phyloP scores from a whole-genome alignment of 139 green algal genomes.

The Micromonas commoda region DNA sequence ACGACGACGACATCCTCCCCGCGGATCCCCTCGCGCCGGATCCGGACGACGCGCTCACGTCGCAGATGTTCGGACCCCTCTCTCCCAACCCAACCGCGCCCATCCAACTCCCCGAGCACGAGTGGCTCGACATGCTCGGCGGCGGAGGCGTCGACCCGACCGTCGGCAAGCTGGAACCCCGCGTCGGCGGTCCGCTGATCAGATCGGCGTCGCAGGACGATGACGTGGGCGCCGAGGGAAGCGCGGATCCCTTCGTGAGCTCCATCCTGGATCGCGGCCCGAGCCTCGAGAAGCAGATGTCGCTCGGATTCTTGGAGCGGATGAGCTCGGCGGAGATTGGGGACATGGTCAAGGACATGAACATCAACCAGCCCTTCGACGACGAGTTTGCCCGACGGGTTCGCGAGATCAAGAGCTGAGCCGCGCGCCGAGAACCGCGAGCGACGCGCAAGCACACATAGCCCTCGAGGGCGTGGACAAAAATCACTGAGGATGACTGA shows the following conservation, averaged over 20 bases:
- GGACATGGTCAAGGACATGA: neutral
- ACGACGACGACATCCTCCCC: too few species aligned
- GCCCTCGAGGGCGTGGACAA: too few species aligned
- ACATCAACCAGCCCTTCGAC: neutral
- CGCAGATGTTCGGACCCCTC: neutral
- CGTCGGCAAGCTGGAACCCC: too few species aligned
- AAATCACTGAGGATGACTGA: too few species aligned
- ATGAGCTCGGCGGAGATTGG: neutral
- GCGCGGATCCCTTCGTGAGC: neutral
- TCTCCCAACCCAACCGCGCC: neutral
- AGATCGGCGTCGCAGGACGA: neutral
- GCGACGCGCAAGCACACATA: too few species aligned
- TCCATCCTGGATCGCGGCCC: neutral
- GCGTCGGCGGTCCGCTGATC: neutral
- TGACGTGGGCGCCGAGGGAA: too few species aligned
- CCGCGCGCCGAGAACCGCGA: too few species aligned
- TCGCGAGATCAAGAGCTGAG: too few species aligned
- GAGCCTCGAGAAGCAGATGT: neutral
- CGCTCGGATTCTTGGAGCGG: neutral
- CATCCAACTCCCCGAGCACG: neutral
- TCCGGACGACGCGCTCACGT: neutral
- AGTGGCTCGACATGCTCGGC: neutral
- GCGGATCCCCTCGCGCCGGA: too few species aligned
- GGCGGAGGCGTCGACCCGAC: neutral
- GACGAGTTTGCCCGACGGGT: neutral